These are phyloP conservation scores for Beauveria brongniartii DNA, from an alignment of 2,329 filamentous ascomycete genomes.

Conservation along the genomic window DNA sequence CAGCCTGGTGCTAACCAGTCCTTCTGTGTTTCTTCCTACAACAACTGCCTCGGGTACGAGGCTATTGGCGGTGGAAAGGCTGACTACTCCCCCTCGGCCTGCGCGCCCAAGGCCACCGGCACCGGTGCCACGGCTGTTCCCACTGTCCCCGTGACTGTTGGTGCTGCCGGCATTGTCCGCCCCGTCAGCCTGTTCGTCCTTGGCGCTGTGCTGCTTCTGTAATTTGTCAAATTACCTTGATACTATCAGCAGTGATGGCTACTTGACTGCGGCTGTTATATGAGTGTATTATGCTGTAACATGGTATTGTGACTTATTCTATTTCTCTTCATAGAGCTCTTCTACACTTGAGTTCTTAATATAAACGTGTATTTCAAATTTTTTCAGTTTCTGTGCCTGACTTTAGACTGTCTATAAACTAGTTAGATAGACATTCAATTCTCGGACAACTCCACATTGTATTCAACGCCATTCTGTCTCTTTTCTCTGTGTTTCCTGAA, in stretches of 20 bases:
- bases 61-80: neutral
- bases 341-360: too few relatives aligned
- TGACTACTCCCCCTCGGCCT: neutral
- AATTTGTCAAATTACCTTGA: neutral
- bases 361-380: too few relatives aligned
- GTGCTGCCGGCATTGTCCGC: neutral
- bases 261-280: too few relatives aligned
- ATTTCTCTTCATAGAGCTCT: too few relatives aligned
- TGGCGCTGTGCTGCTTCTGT: neutral
- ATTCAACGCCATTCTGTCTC: too few relatives aligned
- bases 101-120: neutral
- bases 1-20: neutral
- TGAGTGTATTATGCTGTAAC: too few relatives aligned
- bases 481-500: too few relatives aligned
- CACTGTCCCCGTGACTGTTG: neutral
- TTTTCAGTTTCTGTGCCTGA: too few relatives aligned
- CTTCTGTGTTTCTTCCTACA: neutral
- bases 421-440: too few relatives aligned
- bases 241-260: neutral
- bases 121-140: neutral
- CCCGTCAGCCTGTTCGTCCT: neutral
- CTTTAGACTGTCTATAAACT: too few relatives aligned
- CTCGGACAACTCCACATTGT: too few relatives aligned
- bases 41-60: neutral
- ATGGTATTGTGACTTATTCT: too few relatives aligned